Base-by-base conservation (phyloP, 495 filamentous ascomycete genomes). In the Darksidea phi region DNA sequence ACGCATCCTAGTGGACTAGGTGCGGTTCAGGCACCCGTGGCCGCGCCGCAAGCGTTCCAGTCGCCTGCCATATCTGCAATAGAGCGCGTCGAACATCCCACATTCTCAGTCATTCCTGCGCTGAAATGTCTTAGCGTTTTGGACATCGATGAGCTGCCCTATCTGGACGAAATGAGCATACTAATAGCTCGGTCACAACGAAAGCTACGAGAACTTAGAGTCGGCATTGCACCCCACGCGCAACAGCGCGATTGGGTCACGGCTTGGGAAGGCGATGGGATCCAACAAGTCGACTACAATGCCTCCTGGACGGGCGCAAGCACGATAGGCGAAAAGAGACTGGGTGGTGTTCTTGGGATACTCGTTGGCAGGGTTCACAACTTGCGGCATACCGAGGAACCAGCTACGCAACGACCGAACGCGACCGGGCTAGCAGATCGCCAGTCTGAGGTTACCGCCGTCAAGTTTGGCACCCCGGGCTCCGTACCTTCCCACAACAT, bases 101-200 rank as follows among this genome's bases (percentile, higher is more conserved):
- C 88, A 6, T 87, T 97, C 67, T 95, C 88, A 57, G 82, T 92
- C 15, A 77, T 97, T 4, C 90, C 90, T 13, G 82, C 91, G 1
- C 76, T 97, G 49, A 88, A 84, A 72, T 91, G 86, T 64, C 74
- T 96, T 57, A 88, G 82, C 24, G 91, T 94, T 10, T 78, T 97
- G 43, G 88, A 96, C 63, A 90, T 97, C 47, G 93, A 97, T 65
- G 90, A 95, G 69, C 76, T 88, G 6, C 81, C 85, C 18, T 96
- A 97, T 75, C 73, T 96, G 37, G 90, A 96, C 67, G 93, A 97
- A 74, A 86, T 96, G 80, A 88, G 86, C 36, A 77, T 88, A 48
- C 80, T 96, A 1, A 86, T 97, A 58, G 86, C 86, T 50, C 81
- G 86, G 17, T 95, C 89, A 18, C 81, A 81, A 59, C 76, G 79